Percentiles rank a stretch among this genome's conserved stretches.
These are phyloP conservation scores for Ophiostoma himal-ulmi DNA, from an alignment of 2,329 filamentous ascomycete genomes.

Conservation along the genomic window DNA sequence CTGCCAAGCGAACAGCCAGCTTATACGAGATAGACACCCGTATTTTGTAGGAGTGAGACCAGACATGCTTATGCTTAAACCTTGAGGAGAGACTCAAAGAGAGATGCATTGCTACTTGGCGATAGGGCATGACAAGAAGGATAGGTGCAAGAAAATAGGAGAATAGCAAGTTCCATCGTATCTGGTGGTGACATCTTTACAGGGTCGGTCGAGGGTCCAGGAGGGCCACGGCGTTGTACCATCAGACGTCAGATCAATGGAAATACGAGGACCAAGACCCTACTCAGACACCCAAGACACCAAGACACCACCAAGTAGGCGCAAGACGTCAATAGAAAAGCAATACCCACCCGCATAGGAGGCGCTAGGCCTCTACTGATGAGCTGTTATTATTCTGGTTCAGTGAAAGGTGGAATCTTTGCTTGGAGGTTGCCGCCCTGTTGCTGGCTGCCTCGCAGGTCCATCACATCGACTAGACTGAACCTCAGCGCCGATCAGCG, in stretches of 20 bases:
- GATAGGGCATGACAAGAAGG: background rate
- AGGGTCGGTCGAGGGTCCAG: background rate
- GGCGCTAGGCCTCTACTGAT: background rate
- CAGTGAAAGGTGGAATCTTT: background rate
- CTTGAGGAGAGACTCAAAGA: background rate
- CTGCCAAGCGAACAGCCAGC: conserved; percentile 1
- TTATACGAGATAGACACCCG: background rate
- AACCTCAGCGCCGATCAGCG: conserved; percentile 5
- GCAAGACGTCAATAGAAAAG: background rate
- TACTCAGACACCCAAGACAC: background rate
- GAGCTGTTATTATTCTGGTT: background rate
- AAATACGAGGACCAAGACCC: conserved; percentile 5
- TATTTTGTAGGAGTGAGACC: background rate
- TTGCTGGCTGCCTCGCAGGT: background rate
- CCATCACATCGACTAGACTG: background rate
- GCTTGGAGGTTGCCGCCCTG: background rate
- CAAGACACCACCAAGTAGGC: background rate
- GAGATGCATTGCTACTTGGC: background rate
- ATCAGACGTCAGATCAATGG: background rate
- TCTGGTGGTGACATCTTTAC: background rate
- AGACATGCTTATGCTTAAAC: background rate
- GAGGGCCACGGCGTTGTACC: no score
- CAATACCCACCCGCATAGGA: background rate
- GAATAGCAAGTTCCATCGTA: conserved; percentile 2
- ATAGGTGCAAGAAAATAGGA: background rate